Conservation (phyloP, 306 rosid genomes). For the Albizia julibrissin region DNA sequence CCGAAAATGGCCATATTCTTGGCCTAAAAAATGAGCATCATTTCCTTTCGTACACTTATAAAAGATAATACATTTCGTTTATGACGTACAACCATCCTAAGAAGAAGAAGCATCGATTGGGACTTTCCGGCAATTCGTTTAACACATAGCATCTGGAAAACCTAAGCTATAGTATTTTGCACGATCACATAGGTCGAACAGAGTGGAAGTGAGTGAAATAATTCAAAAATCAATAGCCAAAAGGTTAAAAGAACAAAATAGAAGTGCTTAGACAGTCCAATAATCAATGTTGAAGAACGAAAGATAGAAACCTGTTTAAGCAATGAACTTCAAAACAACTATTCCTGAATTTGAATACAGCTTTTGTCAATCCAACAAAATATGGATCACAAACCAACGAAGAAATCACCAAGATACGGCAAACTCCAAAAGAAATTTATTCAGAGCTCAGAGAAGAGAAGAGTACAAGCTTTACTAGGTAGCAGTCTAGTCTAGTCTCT, state of each 20-base stretch:
- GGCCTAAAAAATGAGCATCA: not conserved
- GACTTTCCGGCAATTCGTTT: not conserved
- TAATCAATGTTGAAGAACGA: slow-evolving; percentile 15
- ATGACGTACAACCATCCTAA: not conserved
- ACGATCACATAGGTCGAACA: not conserved
- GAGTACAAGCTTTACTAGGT: slow-evolving; percentile 1
- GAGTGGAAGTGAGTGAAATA: not conserved
- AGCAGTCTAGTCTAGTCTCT: slow-evolving; percentile 9
- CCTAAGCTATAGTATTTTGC: slow-evolving; percentile 23
- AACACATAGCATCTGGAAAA: slow-evolving; percentile 10
- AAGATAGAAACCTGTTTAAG: not conserved
- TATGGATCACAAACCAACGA: not conserved
- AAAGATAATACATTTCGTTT: slow-evolving; percentile 11
- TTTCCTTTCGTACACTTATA: slow-evolving; percentile 8
- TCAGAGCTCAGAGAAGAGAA: not conserved
- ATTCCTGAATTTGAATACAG: not conserved
- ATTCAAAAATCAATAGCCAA: not conserved
- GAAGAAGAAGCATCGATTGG: not conserved
- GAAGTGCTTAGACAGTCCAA: not conserved
- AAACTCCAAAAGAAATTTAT: not conserved
- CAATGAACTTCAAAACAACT: not conserved
- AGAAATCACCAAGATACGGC: not conserved
- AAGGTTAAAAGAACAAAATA: not conserved
- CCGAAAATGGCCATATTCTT: slow-evolving; percentile 1
- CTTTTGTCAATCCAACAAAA: slow-evolving; percentile 15